phyloP scores from a whole-genome alignment of 2,329 filamentous ascomycete species.

The Fusarium equiseti region DNA sequence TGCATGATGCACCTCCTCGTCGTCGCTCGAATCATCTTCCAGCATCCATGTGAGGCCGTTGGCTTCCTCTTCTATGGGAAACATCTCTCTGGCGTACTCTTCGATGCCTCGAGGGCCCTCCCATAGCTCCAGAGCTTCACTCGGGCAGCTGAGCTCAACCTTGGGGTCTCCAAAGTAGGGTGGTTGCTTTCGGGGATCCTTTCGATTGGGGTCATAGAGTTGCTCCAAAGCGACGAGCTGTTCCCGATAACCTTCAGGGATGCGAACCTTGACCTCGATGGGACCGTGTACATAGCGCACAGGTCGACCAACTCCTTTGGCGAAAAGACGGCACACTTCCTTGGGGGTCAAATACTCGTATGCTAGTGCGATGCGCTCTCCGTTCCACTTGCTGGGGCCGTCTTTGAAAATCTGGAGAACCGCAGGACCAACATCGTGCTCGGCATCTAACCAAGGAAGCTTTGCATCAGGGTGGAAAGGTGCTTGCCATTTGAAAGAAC shows the following conservation, averaged over 20 bases:
- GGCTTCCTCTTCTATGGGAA: conserved; percentile 92
- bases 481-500: conserved; percentile 91
- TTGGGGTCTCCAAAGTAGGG: conserved; percentile 71
- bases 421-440: conserved; percentile 94
- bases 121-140: conserved; percentile 85
- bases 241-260: conserved; percentile 88
- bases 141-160: conserved; percentile 74
- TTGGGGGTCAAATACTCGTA: conserved; percentile 89
- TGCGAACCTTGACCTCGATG: conserved; percentile 86
- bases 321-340: conserved; percentile 85
- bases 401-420: conserved; percentile 96
- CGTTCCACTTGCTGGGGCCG: conserved; percentile 86
- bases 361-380: conserved; percentile 82
- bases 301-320: conserved; percentile 79
- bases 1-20: conserved; percentile 53
- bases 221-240: conserved; percentile 80
- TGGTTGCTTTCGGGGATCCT: conserved; percentile 68
- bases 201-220: conserved; percentile 65
- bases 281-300: conserved; percentile 82
- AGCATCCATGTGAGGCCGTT: conserved; percentile 96
- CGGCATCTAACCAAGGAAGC: conserved; percentile 94
- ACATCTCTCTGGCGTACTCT: conserved; percentile 94
- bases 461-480: conserved; percentile 92
- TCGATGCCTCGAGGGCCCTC: conserved; percentile 90
- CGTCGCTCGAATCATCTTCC: conserved; percentile 61